phyloP scores from a whole-genome alignment of 116 monocot genomes.

The Phalaenopsis hybrid region DNA sequence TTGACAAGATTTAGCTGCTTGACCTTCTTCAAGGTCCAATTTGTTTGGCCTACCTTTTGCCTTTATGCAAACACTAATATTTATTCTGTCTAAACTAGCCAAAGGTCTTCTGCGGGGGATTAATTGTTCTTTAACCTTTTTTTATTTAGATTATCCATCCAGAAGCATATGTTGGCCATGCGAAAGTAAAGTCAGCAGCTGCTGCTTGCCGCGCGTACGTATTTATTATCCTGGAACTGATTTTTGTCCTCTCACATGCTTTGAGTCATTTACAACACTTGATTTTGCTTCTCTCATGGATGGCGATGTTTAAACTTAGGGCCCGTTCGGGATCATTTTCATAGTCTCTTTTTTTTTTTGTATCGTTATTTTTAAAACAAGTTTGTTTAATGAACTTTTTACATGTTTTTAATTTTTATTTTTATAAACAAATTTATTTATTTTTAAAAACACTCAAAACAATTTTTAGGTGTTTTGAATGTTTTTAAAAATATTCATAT shows the following conservation, averaged over 20 bases:
- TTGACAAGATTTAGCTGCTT: neutral
- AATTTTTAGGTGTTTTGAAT: too few relatives aligned
- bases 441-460: too few relatives aligned
- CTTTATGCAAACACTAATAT: neutral
- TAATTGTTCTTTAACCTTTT: neutral
- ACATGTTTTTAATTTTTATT: too few relatives aligned
- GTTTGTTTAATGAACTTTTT: too few relatives aligned
- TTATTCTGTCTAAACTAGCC: neutral
- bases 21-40: neutral
- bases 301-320: neutral
- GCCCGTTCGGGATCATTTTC: too few relatives aligned
- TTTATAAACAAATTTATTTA: too few relatives aligned
- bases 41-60: neutral
- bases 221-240: slow-evolving; percentile 9
- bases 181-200: slow-evolving; percentile 91
- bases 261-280: neutral
- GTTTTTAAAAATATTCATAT: too few relatives aligned
- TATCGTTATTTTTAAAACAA: too few relatives aligned
- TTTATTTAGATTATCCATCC: slow-evolving; percentile 69
- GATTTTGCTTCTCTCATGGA: neutral
- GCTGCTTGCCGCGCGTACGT: slow-evolving; percentile 82
- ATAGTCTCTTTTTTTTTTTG: too few relatives aligned
- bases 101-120: neutral
- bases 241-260: neutral
- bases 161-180: slow-evolving; percentile 69